Evolutionary conservation across 2,329 filamentous ascomycete genomes (phyloP).

Genomic region (Mariannaea elegans): DNA sequence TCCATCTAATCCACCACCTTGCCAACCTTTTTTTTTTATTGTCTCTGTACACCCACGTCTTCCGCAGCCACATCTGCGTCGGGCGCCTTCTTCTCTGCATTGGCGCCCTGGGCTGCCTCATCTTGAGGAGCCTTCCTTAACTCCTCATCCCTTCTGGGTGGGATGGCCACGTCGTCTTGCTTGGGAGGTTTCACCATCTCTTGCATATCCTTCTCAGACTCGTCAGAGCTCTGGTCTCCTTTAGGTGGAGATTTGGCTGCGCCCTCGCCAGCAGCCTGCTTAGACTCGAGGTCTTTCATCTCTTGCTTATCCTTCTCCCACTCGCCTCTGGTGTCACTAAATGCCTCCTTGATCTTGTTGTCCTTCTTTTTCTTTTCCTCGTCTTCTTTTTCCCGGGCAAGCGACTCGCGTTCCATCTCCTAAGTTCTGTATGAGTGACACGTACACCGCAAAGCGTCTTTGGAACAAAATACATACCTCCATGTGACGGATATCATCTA

Average conservation of each 20-base stretch:
- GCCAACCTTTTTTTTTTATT: constrained; percentile 20
- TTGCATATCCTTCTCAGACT: neutral
- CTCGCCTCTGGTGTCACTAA: constrained; percentile 78
- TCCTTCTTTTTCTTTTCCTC: constrained; percentile 78
- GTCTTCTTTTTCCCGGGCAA: constrained; percentile 78
- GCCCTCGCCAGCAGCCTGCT: constrained; percentile 29
- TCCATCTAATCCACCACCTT: constrained; percentile 26
- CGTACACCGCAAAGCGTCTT: neutral
- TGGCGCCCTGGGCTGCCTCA: constrained; percentile 18
- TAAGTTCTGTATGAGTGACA: constrained; percentile 46
- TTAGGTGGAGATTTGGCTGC: constrained; percentile 47
- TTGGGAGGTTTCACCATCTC: constrained; percentile 16
- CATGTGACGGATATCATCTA: constrained; percentile 98
- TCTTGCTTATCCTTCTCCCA: constrained; percentile 92
- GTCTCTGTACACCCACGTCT: neutral
- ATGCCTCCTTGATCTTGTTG: constrained; percentile 76
- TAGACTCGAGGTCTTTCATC: constrained; percentile 69
- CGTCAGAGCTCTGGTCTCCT: constrained; percentile 46
- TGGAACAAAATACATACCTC: constrained; percentile 62
- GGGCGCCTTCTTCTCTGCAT: neutral
- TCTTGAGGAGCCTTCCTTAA: constrained; percentile 1
- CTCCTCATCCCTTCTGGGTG: constrained; percentile 14
- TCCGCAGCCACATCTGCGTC: constrained; percentile 14
- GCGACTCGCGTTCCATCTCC: constrained; percentile 92
- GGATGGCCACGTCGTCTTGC: constrained; percentile 24